Conservation (phyloP, 306 rosid species). For the Gastrolobium villosum region DNA sequence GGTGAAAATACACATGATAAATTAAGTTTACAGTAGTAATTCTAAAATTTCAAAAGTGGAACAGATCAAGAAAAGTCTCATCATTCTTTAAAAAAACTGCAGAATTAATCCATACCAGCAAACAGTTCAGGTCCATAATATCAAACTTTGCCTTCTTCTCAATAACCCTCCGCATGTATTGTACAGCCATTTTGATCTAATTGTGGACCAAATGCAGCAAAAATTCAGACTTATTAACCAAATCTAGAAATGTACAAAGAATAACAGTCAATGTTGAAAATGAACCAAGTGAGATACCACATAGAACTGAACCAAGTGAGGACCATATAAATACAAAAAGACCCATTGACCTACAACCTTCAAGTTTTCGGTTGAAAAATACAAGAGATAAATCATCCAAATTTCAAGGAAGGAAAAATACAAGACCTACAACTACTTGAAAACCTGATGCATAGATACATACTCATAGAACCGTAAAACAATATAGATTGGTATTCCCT, state of each 20-base stretch:
- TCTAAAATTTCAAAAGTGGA: neutral
- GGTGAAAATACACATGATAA: conserved; percentile 1
- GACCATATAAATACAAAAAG: no score
- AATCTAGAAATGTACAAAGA: conserved; percentile 21
- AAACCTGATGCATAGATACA: conserved; percentile 8
- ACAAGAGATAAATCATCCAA: neutral
- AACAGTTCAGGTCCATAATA: conserved; percentile 90
- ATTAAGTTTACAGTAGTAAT: conserved; percentile 11
- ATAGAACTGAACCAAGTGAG: no score
- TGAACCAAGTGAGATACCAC: no score
- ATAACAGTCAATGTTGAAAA: neutral
- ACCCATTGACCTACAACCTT: no score
- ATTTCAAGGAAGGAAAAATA: conserved; percentile 10
- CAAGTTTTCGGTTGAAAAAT: no score
- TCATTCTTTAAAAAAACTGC: neutral
- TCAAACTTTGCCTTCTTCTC: conserved; percentile 97
- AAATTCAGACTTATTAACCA: conserved; percentile 11
- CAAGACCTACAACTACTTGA: neutral
- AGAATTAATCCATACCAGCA: conserved; percentile 68
- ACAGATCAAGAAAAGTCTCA: conserved; percentile 4
- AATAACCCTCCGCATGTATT: conserved; percentile 93
- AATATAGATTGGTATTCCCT: neutral
- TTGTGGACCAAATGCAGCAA: conserved; percentile 38
- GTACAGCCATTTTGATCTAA: conserved; percentile 95
- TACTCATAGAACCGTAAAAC: neutral